These are phyloP conservation scores for Malus hybrid DNA, from an alignment of 331 rosid genomes.

Conservation along the genomic window DNA sequence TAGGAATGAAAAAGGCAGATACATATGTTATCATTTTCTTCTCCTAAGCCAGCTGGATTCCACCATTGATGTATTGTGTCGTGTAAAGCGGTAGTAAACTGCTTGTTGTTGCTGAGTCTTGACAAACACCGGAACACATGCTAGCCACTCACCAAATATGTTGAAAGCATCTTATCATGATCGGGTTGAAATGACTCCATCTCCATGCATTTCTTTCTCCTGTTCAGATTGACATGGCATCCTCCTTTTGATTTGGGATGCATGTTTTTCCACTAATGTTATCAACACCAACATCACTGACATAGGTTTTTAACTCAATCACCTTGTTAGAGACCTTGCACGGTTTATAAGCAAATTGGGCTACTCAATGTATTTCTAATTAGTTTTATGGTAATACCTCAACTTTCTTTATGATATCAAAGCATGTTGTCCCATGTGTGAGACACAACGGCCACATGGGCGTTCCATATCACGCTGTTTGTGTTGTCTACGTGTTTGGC, in stretches of 20 bases:
- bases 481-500: too few species aligned
- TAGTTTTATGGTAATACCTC: too few species aligned
- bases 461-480: too few species aligned
- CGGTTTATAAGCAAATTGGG: too few species aligned
- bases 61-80: not conserved
- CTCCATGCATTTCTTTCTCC: not conserved
- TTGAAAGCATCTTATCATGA: not conserved
- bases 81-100: not conserved
- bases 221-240: not conserved
- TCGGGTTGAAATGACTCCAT: not conserved
- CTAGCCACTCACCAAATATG: not conserved
- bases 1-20: not conserved
- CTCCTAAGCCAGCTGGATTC: not conserved
- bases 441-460: too few species aligned
- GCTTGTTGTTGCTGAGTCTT: not conserved
- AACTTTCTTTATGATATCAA: too few species aligned
- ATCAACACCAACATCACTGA: not conserved
- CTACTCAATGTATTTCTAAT: too few species aligned
- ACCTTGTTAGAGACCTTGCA: rapidly evolving
- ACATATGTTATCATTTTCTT: not conserved
- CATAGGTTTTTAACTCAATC: too few species aligned
- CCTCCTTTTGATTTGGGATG: not conserved
- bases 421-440: too few species aligned
- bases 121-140: not conserved
- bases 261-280: not conserved